Evolutionary conservation across 768 basidiomycete species (phyloP), one percentile per base, ranked within the genome.

Genomic region (Kwoniella newhampshirensis): DNA sequence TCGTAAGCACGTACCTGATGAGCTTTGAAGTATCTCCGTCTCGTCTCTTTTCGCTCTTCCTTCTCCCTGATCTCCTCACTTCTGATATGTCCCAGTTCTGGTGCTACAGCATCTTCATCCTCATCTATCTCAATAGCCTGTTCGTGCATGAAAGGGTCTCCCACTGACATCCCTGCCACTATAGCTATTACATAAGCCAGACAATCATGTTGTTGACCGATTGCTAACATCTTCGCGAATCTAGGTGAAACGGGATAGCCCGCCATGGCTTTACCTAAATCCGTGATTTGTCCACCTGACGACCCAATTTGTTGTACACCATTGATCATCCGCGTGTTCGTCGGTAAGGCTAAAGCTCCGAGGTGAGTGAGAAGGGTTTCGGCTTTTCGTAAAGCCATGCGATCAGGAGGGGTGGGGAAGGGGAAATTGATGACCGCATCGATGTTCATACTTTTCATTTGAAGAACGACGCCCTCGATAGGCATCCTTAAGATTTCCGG

Each of bases 371-470:
- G 80, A 3, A 86, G 81, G 43, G 81, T 84, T 77, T 99, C 93
- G 1, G 96, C 91, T 69, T 86, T 87, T 55, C 80, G 81, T 41
- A 99, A 80, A 4, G 84, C 82, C 9, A 76, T 68, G 35, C 87
- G 83, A 75, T 96, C 89, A 0, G 96, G 96, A 13, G 94, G 87
- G 0, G 96, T 97, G 1, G 96, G 96, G 78, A 98, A 98, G 15
- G 96, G 96, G 76, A 99, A 99, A 78, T 98, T 98, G 66, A 90
- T 81, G 36, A 98, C 91, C 1, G 90, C 82, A 69, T 98, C 92
- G 57, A 99, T 94, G 71, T 94, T 90, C 92, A 99, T 97, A 75
- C 85, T 86, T 80, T 99, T 99, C 94, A 99, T 97, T 76, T 97
- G 93, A 28, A 98, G 80, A 8, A 98, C 89, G 21, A 98, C 87